These are phyloP conservation scores for Teunomyces pallodes DNA, from an alignment of 805 yeast species.

Conservation along the genomic window DNA sequence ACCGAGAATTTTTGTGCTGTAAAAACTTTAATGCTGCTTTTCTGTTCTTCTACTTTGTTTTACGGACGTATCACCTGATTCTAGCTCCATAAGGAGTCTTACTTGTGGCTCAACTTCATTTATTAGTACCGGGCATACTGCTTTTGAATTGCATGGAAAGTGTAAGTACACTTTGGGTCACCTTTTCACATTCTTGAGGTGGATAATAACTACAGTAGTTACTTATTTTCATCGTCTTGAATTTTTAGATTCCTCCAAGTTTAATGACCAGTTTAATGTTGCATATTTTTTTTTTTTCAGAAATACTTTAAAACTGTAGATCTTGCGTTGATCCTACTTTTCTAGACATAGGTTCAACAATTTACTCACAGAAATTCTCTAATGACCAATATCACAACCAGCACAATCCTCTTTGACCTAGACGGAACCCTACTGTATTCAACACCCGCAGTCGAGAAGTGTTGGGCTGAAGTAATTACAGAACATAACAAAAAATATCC, in stretches of 20 bases:
- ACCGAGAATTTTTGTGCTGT: constrained; percentile 16
- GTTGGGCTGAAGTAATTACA: constrained; percentile 13
- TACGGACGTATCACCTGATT: constrained; percentile 20
- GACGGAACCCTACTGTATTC: constrained; percentile 21
- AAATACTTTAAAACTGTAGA: too few species aligned
- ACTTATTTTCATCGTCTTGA: neutral
- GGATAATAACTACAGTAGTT: neutral
- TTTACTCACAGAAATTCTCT: neutral
- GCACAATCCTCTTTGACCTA: constrained; percentile 15
- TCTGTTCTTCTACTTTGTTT: constrained; percentile 20
- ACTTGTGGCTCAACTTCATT: constrained; percentile 27
- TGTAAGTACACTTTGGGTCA: constrained; percentile 13
- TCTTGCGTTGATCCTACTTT: neutral
- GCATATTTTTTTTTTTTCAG: too few species aligned
- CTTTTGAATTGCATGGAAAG: constrained; percentile 5
- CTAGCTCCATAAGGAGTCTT: constrained; percentile 16
- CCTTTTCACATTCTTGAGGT: neutral
- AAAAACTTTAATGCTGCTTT: constrained; percentile 24
- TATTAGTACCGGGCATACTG: constrained; percentile 16
- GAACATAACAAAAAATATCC: constrained; percentile 14
- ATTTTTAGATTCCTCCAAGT: neutral
- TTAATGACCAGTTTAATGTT: too few species aligned
- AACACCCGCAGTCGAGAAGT: constrained; percentile 14
- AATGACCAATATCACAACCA: neutral
- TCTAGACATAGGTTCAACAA: neutral